Conservation (phyloP, 176 grass and related monocot genomes). For the Carex pumila region DNA sequence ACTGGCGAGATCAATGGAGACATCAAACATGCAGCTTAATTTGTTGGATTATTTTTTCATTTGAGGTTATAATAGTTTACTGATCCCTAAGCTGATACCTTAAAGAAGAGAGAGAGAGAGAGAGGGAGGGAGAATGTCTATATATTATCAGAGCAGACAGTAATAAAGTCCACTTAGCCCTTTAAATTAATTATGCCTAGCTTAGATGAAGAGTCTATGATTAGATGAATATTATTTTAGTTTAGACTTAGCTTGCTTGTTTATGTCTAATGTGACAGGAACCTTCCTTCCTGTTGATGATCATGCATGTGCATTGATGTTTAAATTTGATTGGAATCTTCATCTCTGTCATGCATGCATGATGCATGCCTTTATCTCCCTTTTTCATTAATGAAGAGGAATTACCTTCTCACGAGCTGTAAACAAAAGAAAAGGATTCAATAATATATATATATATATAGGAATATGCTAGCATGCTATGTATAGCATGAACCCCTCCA, state of each 20-base stretch:
- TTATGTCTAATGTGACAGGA: constrained; percentile 9
- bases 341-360: constrained; percentile 29
- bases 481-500: no score
- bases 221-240: constrained; percentile 6
- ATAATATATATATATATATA: no score
- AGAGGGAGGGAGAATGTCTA: constrained; percentile 37
- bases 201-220: neutral
- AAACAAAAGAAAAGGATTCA: neutral
- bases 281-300: constrained; percentile 20
- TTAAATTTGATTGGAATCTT: constrained; percentile 44
- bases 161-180: neutral
- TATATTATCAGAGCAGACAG: neutral
- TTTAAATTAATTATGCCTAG: neutral
- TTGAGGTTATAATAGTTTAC: constrained; percentile 36
- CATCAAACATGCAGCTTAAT: constrained; percentile 28
- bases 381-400: neutral
- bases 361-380: constrained; percentile 12
- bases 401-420: neutral
- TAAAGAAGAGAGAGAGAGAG: constrained; percentile 24
- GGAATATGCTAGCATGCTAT: no score
- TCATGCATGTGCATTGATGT: constrained; percentile 20
- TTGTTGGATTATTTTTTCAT: constrained; percentile 4
- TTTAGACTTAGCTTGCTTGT: neutral
- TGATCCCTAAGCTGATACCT: constrained; percentile 63
- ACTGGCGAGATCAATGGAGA: constrained; percentile 23